Base-by-base conservation (phyloP, 2,329 filamentous ascomycete genomes). In the Aspergillus neoniger region DNA sequence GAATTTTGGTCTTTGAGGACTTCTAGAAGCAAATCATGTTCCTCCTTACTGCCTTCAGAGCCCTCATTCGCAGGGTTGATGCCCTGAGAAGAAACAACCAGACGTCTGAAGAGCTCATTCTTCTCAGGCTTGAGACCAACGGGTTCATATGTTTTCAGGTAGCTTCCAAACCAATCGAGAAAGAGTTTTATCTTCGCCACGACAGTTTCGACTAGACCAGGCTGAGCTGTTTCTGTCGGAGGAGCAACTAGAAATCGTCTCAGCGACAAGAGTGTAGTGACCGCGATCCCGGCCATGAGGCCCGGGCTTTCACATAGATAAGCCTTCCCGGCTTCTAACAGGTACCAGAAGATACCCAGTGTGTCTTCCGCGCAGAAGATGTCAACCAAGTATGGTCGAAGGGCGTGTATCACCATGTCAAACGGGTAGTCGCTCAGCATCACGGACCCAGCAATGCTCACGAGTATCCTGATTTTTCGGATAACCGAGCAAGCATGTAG, bases 291-390 rank as follows among this genome's bases (percentile, higher is more conserved):
- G 10, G 91, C 88, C 44, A 96, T 80, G 68, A 97, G 97, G 0
- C 88, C 88, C 0, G 92, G 87, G 0, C 84, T 82, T 32, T 84
- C 81, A 3, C 75, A 77, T 4, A 99, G 80, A 71, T 94, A 88
- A 5, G 78, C 68, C 15, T 80, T 79, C 7, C 94, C 92, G 55
- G 85, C 83, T 5, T 85, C 80, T 14, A 98, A 81, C 1, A 99
- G 83, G 75, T 96, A 97, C 73, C 92, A 90, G 61, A 91, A 87
- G 36, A 99, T 85, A 0, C 93, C 94, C 48, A 98, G 82, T 1
- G 91, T 88, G 78, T 99, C 95, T 70, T 96, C 91, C 9, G 93
- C 91, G 74, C 94, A 98, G 70, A 96, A 90, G 0, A 88, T 84
- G 67, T 98, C 89, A 1, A 89, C 88, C 5, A 98, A 80, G 66